A percentile compares a stretch with the other conserved stretches of the same genome.
Conservation (phyloP, 371 early-diverging fungal genomes). For the Apophysomyces ossiformis region DNA sequence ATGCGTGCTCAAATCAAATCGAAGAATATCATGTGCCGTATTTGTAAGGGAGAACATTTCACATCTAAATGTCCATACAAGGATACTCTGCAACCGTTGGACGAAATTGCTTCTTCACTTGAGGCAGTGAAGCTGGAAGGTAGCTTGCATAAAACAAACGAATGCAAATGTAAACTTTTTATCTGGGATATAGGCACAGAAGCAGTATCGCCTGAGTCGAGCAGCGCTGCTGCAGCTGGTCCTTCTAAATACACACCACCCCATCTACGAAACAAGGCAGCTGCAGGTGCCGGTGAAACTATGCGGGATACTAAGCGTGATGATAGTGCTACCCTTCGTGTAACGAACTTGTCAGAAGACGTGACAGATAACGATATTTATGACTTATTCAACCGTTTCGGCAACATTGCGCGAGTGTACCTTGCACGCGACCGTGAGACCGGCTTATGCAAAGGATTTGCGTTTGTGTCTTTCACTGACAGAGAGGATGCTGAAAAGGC, state of each 20-base stretch:
- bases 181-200: slow-evolving; percentile 16
- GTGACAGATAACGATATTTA: slow-evolving; percentile 87
- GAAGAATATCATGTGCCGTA: slow-evolving; percentile 93
- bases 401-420: slow-evolving; percentile 77
- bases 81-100: slow-evolving; percentile 82
- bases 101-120: slow-evolving; percentile 57
- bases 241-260: slow-evolving; percentile 85
- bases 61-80: slow-evolving; percentile 98
- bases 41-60: slow-evolving; percentile 96
- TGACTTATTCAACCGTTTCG: slow-evolving; percentile 89
- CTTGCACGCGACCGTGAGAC: slow-evolving; percentile 89
- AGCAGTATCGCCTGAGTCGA: slow-evolving; percentile 29
- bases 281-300: slow-evolving; percentile 52
- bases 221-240: slow-evolving; percentile 40
- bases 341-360: slow-evolving; percentile 96
- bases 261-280: slow-evolving; percentile 70
- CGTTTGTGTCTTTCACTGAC: slow-evolving; percentile 89
- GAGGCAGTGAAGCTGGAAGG: slow-evolving; percentile 49
- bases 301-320: slow-evolving; percentile 72
- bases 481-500: slow-evolving; percentile 85
- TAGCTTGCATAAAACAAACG: slow-evolving; percentile 6
- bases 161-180: slow-evolving; percentile 16
- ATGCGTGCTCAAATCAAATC: slow-evolving; percentile 55
- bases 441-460: slow-evolving; percentile 92
- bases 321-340: slow-evolving; percentile 88